Conservation (phyloP, 2,329 filamentous ascomycete genomes). For the Cercospora sp. region DNA sequence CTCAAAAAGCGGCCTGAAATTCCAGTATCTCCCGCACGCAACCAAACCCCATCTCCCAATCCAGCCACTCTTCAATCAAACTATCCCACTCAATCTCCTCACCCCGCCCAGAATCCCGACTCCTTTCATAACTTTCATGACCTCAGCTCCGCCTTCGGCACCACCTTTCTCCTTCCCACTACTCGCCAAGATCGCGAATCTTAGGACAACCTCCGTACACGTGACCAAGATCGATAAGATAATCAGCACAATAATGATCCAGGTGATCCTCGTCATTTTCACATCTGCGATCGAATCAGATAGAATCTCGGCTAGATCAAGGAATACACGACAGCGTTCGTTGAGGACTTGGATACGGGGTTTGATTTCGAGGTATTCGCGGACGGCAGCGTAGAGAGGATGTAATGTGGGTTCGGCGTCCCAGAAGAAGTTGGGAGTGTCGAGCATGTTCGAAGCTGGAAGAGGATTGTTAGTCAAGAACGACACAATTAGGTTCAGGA, state of each 20-base stretch:
- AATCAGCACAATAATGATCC: conserved; percentile 97
- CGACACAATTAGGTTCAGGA: background rate
- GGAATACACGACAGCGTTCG: conserved; percentile 92
- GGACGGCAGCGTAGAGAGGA: conserved; percentile 88
- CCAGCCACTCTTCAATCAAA: background rate
- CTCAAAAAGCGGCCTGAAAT: background rate
- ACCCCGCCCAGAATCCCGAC: conserved; percentile 2
- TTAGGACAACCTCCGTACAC: conserved; percentile 80
- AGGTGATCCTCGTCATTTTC: conserved; percentile 94
- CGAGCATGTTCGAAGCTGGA: conserved; percentile 87
- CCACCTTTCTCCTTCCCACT: conserved; percentile 19
- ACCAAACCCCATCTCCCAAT: background rate
- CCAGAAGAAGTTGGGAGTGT: conserved; percentile 98
- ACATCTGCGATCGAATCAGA: conserved; percentile 89
- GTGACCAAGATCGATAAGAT: conserved; percentile 88
- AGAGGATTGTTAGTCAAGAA: background rate
- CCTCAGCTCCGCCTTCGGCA: background rate
- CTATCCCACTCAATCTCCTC: background rate
- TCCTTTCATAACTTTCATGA: conserved; percentile 6
- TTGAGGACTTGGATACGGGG: conserved; percentile 95
- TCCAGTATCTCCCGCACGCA: background rate
- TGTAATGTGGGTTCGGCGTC: conserved; percentile 93
- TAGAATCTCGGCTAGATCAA: conserved; percentile 92
- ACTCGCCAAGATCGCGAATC: conserved; percentile 70
- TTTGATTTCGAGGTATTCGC: conserved; percentile 97